Conservation (phyloP, 2,329 filamentous ascomycete species). For the Penicillium sp. region DNA sequence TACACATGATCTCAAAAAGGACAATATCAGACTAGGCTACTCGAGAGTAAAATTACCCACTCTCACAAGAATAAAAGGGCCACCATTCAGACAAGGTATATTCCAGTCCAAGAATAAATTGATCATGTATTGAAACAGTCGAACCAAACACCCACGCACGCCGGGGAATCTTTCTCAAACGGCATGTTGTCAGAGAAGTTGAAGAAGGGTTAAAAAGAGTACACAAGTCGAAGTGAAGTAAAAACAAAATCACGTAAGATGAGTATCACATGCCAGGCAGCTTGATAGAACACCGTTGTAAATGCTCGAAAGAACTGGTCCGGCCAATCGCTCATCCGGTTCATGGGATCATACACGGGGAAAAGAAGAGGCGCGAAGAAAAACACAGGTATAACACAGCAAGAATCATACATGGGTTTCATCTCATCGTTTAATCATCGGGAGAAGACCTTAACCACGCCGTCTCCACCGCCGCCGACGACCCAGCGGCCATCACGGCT, state of each 20-base stretch:
- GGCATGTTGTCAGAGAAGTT: conserved; percentile 22
- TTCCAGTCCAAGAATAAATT: neutral
- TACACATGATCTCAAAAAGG: too few species aligned
- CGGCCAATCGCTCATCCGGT: conserved; percentile 40
- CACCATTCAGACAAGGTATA: neutral
- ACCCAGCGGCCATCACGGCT: conserved; percentile 94
- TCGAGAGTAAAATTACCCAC: neutral
- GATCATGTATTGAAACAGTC: conserved; percentile 6
- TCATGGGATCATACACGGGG: conserved; percentile 31
- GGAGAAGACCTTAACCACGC: conserved; percentile 87
- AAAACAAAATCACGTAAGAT: conserved; percentile 32
- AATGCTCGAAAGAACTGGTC: conserved; percentile 36
- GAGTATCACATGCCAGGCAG: conserved; percentile 35
- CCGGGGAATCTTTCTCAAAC: conserved; percentile 26
- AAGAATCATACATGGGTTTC: conserved; percentile 32
- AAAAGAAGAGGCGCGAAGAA: conserved; percentile 22
- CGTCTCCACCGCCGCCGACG: conserved; percentile 90
- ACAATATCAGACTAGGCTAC: too few species aligned
- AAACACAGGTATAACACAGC: conserved; percentile 23
- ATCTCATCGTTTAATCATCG: conserved; percentile 35
- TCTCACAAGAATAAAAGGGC: neutral
- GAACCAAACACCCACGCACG: conserved; percentile 14
- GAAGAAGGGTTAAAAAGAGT: conserved; percentile 24
- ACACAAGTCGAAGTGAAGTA: conserved; percentile 20
- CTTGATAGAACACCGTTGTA: conserved; percentile 35